Percentiles rank a stretch among this genome's conserved stretches.
phyloP scores from a whole-genome alignment of 768 basidiomycete species.

The Suillus spraguei region DNA sequence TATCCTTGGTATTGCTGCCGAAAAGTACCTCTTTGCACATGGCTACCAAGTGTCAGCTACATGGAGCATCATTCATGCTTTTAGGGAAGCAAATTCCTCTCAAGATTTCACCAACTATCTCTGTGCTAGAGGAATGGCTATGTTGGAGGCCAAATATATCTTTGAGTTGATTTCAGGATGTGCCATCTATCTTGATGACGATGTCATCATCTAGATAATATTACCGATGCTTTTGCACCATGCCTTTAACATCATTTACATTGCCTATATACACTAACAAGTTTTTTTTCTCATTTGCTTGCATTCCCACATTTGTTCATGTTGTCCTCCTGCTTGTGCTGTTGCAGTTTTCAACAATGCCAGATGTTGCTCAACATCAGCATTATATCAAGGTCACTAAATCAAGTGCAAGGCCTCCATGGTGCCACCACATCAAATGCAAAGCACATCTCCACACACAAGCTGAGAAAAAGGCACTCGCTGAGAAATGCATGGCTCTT shows the following conservation, averaged over 20 bases:
- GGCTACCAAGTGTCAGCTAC: conserved; percentile 6
- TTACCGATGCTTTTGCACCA: not conserved
- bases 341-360: not conserved
- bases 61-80: conserved; percentile 4
- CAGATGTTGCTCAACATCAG: not conserved
- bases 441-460: not conserved
- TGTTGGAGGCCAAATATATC: conserved; percentile 5
- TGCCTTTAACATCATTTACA: not conserved
- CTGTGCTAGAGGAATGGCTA: conserved; percentile 6
- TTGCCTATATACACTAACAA: not conserved
- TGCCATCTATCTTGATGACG: not conserved
- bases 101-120: not conserved
- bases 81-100: not conserved
- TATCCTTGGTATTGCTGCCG: conserved; percentile 1
- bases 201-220: not conserved
- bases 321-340: not conserved
- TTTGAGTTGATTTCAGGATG: conserved; percentile 6
- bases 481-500: not conserved
- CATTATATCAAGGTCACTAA: not conserved
- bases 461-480: not conserved
- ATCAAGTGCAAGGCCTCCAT: not conserved
- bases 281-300: not conserved
- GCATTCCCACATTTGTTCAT: not conserved
- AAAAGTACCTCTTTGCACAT: conserved; percentile 5
- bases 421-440: not conserved